Evolutionary conservation across 148 eudicot species (phyloP).

Genomic region (Silene latifolia): DNA sequence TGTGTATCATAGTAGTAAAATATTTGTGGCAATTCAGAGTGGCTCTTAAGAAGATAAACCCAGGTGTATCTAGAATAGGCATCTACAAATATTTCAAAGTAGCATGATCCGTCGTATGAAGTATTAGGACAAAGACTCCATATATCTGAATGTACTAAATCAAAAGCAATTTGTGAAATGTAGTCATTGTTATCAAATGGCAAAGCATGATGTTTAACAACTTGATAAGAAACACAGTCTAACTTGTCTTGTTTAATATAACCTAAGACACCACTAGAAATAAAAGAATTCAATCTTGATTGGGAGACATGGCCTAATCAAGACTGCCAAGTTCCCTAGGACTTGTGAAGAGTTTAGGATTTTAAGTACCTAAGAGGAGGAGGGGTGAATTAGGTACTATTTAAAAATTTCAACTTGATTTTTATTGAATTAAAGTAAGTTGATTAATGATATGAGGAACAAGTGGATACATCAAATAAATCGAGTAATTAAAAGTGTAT

Average conservation of each 20-base stretch:
- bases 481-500: no score
- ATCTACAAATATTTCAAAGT: conserved; percentile 10
- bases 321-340: neutral
- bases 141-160: conserved; percentile 11
- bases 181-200: conserved; percentile 7
- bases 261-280: conserved; percentile 7
- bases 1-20: conserved; percentile 9
- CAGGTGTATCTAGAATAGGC: conserved; percentile 11
- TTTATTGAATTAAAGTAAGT: no score
- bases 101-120: no score
- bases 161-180: conserved; percentile 14
- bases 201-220: conserved; percentile 6
- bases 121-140: no score
- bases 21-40: neutral
- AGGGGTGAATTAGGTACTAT: no score
- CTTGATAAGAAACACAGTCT: conserved; percentile 10
- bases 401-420: no score
- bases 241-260: neutral
- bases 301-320: conserved; percentile 9
- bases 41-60: conserved; percentile 5
- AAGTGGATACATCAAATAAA: no score
- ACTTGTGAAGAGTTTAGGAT: no score
- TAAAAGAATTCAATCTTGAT: neutral
- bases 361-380: no score
- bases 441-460: no score